Evolutionary conservation across 164 flowering plant species (phyloP), one percentile per base, ranked within the genome.

Genomic region (Cinnamomum chago): DNA sequence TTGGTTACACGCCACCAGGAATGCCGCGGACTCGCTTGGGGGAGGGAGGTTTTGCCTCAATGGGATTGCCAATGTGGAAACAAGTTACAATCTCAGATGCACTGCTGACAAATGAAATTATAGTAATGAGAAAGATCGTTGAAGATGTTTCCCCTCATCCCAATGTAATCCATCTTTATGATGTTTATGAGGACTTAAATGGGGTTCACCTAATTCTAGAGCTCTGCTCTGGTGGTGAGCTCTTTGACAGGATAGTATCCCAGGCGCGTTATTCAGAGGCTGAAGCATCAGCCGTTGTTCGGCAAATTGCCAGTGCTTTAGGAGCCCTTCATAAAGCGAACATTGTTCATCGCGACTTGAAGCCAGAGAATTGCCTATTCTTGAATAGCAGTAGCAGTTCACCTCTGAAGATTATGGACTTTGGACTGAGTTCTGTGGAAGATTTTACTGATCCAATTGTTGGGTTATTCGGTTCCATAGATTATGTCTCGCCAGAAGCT

Each of bases 401-500:
- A 18, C 85, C 97, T 17, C 77, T 92, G 90, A 92, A 92, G 84
- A 89, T 89, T n/a, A 89, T 89, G 92, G 97, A 92, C 64, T 92
- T 90, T 70, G 97, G 97, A 3, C 66, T 90, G 72, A 87, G 96
- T 69, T 89, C 92, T 30, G 90, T 90, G 62, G 90, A 89, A 82
- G 94, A 88, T 68, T 90, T 85, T 62, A 89, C 91, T n/a, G 90
- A 90, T 77, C 91, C 97, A 0, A 84, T 91, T 65, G 90, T 89
- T 24, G 94, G 92, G 7, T 78, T 91, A 85, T 91, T 91, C 79
- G 97, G 94, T 40, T 91, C 97, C 11, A 85, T 91, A 2, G 93
- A 91, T 77, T 91, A 88, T 79, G 93, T 90, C 30, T 91, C 96
- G 1, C 96, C 93, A 2, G 96, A 90, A 75, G 92, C 91, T 51